Evolutionary conservation across 2,329 filamentous ascomycete genomes (phyloP), one percentile per base, ranked within the genome.

Genomic region (Leptographium lundbergii): DNA sequence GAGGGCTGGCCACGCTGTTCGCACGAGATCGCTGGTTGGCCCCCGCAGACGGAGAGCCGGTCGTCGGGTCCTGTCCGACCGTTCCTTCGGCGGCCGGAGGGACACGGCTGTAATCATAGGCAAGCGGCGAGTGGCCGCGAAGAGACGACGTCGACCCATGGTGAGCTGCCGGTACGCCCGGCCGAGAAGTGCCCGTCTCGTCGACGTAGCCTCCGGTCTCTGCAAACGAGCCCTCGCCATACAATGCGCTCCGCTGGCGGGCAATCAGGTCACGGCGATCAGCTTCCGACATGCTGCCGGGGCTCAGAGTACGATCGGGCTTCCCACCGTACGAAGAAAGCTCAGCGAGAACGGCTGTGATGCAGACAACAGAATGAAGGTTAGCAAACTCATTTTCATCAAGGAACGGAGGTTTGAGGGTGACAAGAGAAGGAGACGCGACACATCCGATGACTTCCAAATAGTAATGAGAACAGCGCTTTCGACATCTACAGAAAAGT

Each of bases 261-360:
- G 91, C 89, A 73, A 97, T 95, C 72, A 97, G 81, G 67, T 97
- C 92, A 67, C 92, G 90, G 67, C 92, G 92, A 69, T 96, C 91
- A 68, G 96, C 91, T 77, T 97, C 94, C 70, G 87, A 95, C 87
- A 96, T 88, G 69, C 78, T 75, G 67, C 86, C 85, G 58, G 89
- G 89, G 76, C 89, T 94, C 76, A 91, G 81, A 67, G 89, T 86
- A 71, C 89, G 88, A 69, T 94, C 89, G 70, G 87, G 86, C 79
- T 96, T 96, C 78, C 78, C 81, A 68, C 66, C 70, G 60, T 67
- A 70, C 52, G 65, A 59, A 57, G 69, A 64, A 52, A 77, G 66
- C 58, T 81, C 79, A 69, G 75, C 66, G 65, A 80, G 70, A 64
- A 75, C 75, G 71, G 79, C 80, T 82, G 53, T 57, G 42, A 76